Percentiles rank a stretch among this genome's conserved stretches.
These are phyloP conservation scores for Termitomyces sp. DNA, from an alignment of 768 basidiomycete genomes.

Conservation along the genomic window DNA sequence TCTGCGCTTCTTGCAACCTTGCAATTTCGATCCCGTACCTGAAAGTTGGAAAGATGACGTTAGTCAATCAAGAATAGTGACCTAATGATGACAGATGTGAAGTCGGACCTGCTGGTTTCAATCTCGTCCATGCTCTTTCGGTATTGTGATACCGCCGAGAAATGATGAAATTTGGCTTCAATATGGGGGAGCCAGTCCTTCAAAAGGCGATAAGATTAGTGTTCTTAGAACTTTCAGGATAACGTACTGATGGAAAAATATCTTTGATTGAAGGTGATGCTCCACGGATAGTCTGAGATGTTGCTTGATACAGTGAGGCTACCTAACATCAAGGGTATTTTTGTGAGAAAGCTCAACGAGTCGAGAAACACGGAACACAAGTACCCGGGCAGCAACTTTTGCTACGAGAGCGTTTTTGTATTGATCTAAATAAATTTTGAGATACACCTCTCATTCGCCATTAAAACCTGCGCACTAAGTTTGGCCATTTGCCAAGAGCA, in stretches of 20 bases:
- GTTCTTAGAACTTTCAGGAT: neutral
- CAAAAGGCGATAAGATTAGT: neutral
- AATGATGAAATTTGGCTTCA: slow-evolving; percentile 80
- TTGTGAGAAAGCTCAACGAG: neutral
- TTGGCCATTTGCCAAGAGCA: slow-evolving; percentile 94
- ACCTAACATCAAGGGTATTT: slow-evolving; percentile 31
- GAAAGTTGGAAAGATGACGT: slow-evolving; percentile 1
- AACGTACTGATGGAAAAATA: slow-evolving; percentile 51
- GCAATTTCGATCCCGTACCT: slow-evolving; percentile 91
- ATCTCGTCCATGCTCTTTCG: slow-evolving; percentile 88
- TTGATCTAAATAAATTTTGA: slow-evolving; percentile 37
- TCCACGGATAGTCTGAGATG: slow-evolving; percentile 40
- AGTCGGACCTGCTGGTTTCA: slow-evolving; percentile 59
- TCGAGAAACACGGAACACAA: neutral
- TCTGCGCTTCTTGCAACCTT: slow-evolving; percentile 66
- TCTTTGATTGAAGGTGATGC: slow-evolving; percentile 41
- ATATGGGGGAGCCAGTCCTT: slow-evolving; percentile 82
- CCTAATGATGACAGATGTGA: neutral
- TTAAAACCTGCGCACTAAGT: slow-evolving; percentile 49
- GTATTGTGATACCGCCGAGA: slow-evolving; percentile 85
- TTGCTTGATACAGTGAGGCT: slow-evolving; percentile 59
- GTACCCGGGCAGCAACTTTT: slow-evolving; percentile 73
- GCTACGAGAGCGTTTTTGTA: slow-evolving; percentile 83
- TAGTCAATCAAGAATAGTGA: neutral
- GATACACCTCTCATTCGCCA: slow-evolving; percentile 7